Evolutionary conservation across 164 flowering plant genomes (phyloP).

Genomic region (Tinospora cordifolia): DNA sequence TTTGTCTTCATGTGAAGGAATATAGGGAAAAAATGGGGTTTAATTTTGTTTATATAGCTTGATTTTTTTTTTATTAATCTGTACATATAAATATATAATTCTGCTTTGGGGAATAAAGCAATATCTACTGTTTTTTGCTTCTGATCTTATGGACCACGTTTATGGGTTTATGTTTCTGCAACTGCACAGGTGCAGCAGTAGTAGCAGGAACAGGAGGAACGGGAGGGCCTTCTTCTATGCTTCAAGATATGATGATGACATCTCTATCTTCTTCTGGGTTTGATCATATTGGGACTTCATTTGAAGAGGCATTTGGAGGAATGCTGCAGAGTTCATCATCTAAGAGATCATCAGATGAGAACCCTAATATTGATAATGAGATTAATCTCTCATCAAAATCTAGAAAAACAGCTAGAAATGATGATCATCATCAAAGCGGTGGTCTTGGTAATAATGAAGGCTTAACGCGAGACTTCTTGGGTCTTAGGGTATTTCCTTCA

Average conservation of each 20-base stretch:
- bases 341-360: constrained; percentile 17
- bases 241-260: constrained; percentile 47
- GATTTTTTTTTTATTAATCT: background rate
- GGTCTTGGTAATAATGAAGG: constrained; percentile 36
- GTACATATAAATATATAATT: constrained; percentile 15
- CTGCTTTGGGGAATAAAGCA: constrained; percentile 42
- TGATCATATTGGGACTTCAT: constrained; percentile 20
- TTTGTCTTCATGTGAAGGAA: constrained; percentile 45
- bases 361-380: constrained; percentile 8
- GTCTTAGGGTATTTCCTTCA: constrained; percentile 51
- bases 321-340: constrained; percentile 13
- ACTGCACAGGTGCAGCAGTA: background rate
- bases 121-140: constrained; percentile 7
- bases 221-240: constrained; percentile 21
- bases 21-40: constrained; percentile 19
- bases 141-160: constrained; percentile 21
- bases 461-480: constrained; percentile 82
- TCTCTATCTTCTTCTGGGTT: constrained; percentile 32
- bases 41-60: background rate
- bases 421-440: constrained; percentile 15
- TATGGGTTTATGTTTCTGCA: background rate
- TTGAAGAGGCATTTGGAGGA: constrained; percentile 40
- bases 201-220: constrained; percentile 14
- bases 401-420: constrained; percentile 10
- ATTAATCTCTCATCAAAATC: constrained; percentile 3